Evolutionary conservation across 306 rosid species (phyloP), one percentile per base, ranked within the genome.

Genomic region (Cicer arietinum): DNA sequence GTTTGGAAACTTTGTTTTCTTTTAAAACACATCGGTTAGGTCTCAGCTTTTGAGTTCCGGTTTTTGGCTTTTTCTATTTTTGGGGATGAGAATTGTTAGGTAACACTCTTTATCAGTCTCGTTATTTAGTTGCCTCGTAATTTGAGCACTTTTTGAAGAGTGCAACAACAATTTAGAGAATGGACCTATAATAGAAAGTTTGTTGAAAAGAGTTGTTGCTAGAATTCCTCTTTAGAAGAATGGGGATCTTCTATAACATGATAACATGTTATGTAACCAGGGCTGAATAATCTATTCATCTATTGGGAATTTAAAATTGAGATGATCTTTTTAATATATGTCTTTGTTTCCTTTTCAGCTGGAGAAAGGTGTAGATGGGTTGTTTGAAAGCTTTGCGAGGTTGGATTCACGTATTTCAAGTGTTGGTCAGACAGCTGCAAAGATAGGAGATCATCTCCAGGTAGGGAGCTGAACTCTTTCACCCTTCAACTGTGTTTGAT

Each of bases 371-470:
- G 97, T 95, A 54, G 99, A 95, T 85, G 99, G 99, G 78, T 83
- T 95, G 87, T 95, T 95, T 77, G 91, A 79, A 78, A 95, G 99
- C 93, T 95, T 95, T 83, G 98, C 97, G 16, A 85, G 99, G 85
- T 78, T 95, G 84, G 99, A 95, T 90, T 90, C 98, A 2, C 96
- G 99, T 50, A 95, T 95, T 78, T 95, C 99, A 69, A 95, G 99
- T 88, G 99, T 95, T 72, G 99, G 98, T 61, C 99, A 95, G 84
- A 95, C 99, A 51, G 99, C 99, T 63, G 99, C 99, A 13, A 95
- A 95, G 85, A 95, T 95, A 69, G 99, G 99, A 77, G 99, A 95
- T 88, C 98, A 95, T 86, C 89, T 95, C 84, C 99, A 95, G 96
- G 99, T 95, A 87, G 77, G 82, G 22, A 46, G 10, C 42, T 22